These are phyloP conservation scores for Letharia lupina DNA, from an alignment of 495 filamentous ascomycete species.

Conservation along the genomic window DNA sequence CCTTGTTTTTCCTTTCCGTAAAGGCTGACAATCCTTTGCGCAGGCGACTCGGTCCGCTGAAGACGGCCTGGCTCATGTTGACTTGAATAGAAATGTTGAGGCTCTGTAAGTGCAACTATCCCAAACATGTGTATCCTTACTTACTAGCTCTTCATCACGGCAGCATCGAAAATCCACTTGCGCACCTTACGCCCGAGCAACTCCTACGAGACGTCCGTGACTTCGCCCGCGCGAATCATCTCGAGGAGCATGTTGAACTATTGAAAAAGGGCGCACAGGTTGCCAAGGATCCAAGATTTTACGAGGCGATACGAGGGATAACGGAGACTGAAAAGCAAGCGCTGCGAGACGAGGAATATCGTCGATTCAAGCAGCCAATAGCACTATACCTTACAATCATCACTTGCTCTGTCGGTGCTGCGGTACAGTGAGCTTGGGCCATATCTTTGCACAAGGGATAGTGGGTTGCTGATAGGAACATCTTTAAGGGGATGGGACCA, in stretches of 20 bases:
- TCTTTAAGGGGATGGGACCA: constrained; percentile 52
- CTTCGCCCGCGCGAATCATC: constrained; percentile 47
- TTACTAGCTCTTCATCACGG: background rate
- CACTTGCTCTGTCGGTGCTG: constrained; percentile 43
- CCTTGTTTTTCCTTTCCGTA: background rate
- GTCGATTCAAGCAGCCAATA: constrained; percentile 55
- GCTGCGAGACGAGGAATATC: constrained; percentile 48
- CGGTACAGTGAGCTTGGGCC: constrained; percentile 40
- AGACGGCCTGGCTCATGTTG: constrained; percentile 18
- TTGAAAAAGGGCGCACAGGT: constrained; percentile 60
- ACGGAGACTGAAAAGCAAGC: constrained; percentile 44
- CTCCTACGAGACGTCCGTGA: constrained; percentile 49
- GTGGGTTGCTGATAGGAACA: constrained; percentile 4
- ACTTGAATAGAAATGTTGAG: constrained; percentile 24
- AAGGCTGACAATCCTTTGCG: constrained; percentile 9
- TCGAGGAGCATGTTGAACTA: constrained; percentile 48
- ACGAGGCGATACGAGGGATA: constrained; percentile 41
- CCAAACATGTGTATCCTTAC: background rate
- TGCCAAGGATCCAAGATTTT: constrained; percentile 43
- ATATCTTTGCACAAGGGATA: background rate
- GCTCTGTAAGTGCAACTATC: constrained; percentile 19
- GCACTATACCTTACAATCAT: constrained; percentile 54
- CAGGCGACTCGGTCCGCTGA: constrained; percentile 21
- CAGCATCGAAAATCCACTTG: constrained; percentile 52
- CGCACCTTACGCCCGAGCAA: constrained; percentile 45